phyloP scores from a whole-genome alignment of 495 filamentous ascomycete species.

The Durotheca rogersii region DNA sequence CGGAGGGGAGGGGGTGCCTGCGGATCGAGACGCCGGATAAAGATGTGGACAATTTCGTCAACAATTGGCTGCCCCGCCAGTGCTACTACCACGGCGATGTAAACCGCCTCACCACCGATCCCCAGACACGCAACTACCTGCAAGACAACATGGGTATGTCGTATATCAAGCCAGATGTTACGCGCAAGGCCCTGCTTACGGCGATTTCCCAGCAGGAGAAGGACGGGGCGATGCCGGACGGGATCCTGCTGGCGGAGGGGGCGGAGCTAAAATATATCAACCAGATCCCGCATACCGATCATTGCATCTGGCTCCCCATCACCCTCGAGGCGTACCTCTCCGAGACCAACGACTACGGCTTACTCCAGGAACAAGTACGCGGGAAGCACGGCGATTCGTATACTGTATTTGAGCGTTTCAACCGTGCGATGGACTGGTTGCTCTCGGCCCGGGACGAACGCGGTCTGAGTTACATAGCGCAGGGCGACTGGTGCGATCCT shows the following conservation, averaged over 20 bases:
- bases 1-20: slow-evolving; percentile 50
- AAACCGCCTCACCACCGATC: slow-evolving; percentile 59
- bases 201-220: slow-evolving; percentile 54
- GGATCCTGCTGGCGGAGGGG: slow-evolving; percentile 53
- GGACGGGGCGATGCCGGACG: slow-evolving; percentile 58
- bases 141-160: slow-evolving; percentile 64
- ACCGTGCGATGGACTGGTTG: slow-evolving; percentile 56
- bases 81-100: slow-evolving; percentile 59
- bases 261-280: slow-evolving; percentile 62
- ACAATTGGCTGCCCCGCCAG: slow-evolving; percentile 59
- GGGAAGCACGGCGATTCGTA: slow-evolving; percentile 44
- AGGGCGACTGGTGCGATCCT: slow-evolving; percentile 61
- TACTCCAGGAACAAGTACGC: slow-evolving; percentile 47
- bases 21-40: slow-evolving; percentile 56
- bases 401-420: slow-evolving; percentile 56
- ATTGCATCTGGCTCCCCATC: slow-evolving; percentile 59
- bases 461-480: slow-evolving; percentile 57
- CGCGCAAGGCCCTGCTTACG: slow-evolving; percentile 49
- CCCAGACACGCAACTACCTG: slow-evolving; percentile 59
- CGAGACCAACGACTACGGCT: slow-evolving; percentile 54
- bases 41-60: slow-evolving; percentile 58
- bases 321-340: slow-evolving; percentile 54
- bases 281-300: slow-evolving; percentile 58
- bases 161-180: slow-evolving; percentile 54
- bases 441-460: slow-evolving; percentile 50